A percentile compares a stretch with the other conserved stretches of the same genome.
Conservation (phyloP, 164 flowering plant genomes). For the Vitis amurensis region DNA sequence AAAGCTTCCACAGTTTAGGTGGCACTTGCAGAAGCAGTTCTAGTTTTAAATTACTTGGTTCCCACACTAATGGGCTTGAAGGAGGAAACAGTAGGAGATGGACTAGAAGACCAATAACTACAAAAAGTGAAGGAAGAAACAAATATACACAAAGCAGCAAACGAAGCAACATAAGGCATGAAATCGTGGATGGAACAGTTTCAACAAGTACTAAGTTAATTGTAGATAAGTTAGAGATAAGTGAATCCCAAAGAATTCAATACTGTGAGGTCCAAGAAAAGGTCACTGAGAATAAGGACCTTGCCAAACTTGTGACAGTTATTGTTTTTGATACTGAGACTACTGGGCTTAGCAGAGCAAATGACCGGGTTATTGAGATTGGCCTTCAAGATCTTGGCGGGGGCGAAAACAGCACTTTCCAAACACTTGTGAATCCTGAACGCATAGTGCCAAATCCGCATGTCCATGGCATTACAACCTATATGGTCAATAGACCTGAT, state of each 20-base stretch:
- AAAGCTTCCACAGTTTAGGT: slow-evolving; percentile 29
- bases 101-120: slow-evolving; percentile 36
- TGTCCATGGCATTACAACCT: slow-evolving; percentile 68
- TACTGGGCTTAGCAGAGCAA: slow-evolving; percentile 68
- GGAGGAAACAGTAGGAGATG: slow-evolving; percentile 41
- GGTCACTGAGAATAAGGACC: slow-evolving; percentile 34
- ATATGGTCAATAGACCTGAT: slow-evolving; percentile 73
- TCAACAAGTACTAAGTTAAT: slow-evolving; percentile 27
- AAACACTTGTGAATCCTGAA: slow-evolving; percentile 77
- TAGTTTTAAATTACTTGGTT: slow-evolving; percentile 33
- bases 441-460: slow-evolving; percentile 54
- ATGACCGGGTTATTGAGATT: slow-evolving; percentile 73
- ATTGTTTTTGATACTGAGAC: slow-evolving; percentile 86
- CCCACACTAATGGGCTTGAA: slow-evolving; percentile 30
- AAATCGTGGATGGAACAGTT: slow-evolving; percentile 39
- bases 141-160: slow-evolving; percentile 32
- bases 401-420: slow-evolving; percentile 86
- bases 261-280: slow-evolving; percentile 33
- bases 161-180: slow-evolving; percentile 27
- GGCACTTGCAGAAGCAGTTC: slow-evolving; percentile 19
- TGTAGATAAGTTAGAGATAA: slow-evolving; percentile 27
- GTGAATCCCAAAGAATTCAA: slow-evolving; percentile 31
- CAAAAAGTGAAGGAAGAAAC: slow-evolving; percentile 40
- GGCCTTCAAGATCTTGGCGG: slow-evolving; percentile 81
- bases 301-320: slow-evolving; percentile 45